Evolutionary conservation across 495 filamentous ascomycete genomes (phyloP), one percentile per base, ranked within the genome.

Genomic region (Thozetella sp.): DNA sequence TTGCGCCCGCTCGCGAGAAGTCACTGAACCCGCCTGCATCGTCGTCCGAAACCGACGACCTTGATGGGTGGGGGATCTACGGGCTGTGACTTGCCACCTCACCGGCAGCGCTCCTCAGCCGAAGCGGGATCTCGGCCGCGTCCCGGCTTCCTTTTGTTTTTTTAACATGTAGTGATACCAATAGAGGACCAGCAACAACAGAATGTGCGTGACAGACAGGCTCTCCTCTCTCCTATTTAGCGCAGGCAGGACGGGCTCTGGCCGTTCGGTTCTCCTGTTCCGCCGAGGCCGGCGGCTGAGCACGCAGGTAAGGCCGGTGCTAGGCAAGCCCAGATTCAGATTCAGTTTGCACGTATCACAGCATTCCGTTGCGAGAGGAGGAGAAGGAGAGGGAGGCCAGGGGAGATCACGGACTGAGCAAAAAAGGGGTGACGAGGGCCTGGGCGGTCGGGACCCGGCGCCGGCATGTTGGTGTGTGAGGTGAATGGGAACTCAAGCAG

Each of bases 11-110:
- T 46, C 63, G 67, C 51, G 54, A 66, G 48, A 37, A 19, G 40
- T 48, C 25, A 25, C 26, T 25, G 40, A 53, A 34, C 46, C 58
- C 37, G 60, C 26, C 51, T 67, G 43, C 60, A 60, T 52, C 53
- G 55, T 59, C 22, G 59, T 30, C 34, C 51, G 48, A 25, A 52
- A 40, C 56, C 34, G 73, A 76, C 57, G 62, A 72, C 53, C 69
- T 76, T 25, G 81, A 83, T 62, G 80, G 80, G 40, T 84, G 82
- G 82, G 76, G 73, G 55, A 60, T 84, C 60, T 84, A 83, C 54
- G 81, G 77, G 56, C 68, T 84, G 54, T 83, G 66, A 80, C 23
- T 13, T 34, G 52, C n/a, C n/a, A 34, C 15, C 30, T 30, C 15
- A 24, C 17, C n/a, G 30, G n/a, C 1, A 11, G 25, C 15, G 15